Evolutionary conservation across 257 asterid genomes (phyloP).

Genomic region (Haberlea rhodopensis): DNA sequence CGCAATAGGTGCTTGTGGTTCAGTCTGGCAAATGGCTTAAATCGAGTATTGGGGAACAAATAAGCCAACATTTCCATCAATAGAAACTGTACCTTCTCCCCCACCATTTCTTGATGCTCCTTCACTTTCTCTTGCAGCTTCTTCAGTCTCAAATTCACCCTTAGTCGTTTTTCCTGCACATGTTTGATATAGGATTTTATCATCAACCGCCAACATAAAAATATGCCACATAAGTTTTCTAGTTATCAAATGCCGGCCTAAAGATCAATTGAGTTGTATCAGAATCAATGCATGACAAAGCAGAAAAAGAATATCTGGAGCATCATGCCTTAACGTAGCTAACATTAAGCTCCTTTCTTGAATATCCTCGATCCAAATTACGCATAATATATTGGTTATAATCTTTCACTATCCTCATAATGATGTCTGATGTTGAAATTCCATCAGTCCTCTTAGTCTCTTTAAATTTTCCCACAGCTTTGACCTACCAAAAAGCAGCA

Average conservation of each 20-base stretch:
- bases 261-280: neutral
- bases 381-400: constrained; percentile 73
- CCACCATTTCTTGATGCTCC: constrained; percentile 67
- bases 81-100: constrained; percentile 48
- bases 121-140: constrained; percentile 60
- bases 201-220: neutral
- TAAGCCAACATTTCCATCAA: neutral
- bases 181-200: neutral
- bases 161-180: constrained; percentile 52
- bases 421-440: constrained; percentile 61
- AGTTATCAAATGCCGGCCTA: constrained; percentile 23
- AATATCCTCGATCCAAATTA: constrained; percentile 64
- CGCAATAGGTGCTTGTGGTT: neutral
- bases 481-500: constrained; percentile 39
- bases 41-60: neutral
- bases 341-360: constrained; percentile 65
- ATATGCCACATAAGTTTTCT: neutral
- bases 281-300: neutral
- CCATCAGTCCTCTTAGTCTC: constrained; percentile 64
- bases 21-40: neutral
- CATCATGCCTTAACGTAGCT: constrained; percentile 59
- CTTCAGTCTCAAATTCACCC: constrained; percentile 52
- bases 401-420: constrained; percentile 66
- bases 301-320: neutral
- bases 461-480: constrained; percentile 55